Conservation (phyloP, 805 yeast species). For the Candida odintsovae region DNA sequence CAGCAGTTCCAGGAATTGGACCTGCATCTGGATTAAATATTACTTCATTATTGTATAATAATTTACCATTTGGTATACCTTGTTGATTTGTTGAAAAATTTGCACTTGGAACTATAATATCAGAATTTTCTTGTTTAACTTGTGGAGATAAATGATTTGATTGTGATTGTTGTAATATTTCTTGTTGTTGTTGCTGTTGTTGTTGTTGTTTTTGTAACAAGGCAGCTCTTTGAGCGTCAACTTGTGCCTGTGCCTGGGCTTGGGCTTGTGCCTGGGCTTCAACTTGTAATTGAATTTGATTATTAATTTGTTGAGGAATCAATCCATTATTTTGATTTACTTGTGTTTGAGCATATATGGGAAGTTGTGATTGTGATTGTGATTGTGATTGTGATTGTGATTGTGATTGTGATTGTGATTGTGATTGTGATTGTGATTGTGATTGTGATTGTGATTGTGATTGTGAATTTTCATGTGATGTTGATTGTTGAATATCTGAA, state of each 20-base stretch:
- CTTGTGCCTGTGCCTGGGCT: conserved; percentile 3
- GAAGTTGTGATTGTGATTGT: background rate
- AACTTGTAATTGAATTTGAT: conserved; percentile 2
- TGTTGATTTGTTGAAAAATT: conserved; percentile 9
- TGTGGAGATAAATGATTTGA: conserved; percentile 1
- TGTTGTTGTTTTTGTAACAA: conserved; percentile 7
- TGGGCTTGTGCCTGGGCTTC: conserved; percentile 9
- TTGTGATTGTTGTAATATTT: conserved; percentile 4
- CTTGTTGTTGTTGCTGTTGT: conserved; percentile 8
- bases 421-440: too few species aligned
- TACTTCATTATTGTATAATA: conserved; percentile 43
- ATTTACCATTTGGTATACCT: conserved; percentile 37
- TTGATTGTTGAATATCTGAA: background rate
- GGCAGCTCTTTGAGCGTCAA: background rate
- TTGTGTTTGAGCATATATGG: too few species aligned
- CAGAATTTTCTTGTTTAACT: background rate
- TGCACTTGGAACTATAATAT: background rate
- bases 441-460: conserved; percentile 1
- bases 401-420: background rate
- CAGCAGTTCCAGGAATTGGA: conserved; percentile 61
- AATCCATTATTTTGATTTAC: background rate
- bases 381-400: conserved; percentile 2
- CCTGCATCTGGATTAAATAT: conserved; percentile 46
- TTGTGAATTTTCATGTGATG: conserved; percentile 1
- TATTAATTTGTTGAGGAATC: background rate